Evolutionary conservation across 805 yeast genomes (phyloP), one percentile per base, ranked within the genome.

Genomic region (Yamadazyma tumulicola): DNA sequence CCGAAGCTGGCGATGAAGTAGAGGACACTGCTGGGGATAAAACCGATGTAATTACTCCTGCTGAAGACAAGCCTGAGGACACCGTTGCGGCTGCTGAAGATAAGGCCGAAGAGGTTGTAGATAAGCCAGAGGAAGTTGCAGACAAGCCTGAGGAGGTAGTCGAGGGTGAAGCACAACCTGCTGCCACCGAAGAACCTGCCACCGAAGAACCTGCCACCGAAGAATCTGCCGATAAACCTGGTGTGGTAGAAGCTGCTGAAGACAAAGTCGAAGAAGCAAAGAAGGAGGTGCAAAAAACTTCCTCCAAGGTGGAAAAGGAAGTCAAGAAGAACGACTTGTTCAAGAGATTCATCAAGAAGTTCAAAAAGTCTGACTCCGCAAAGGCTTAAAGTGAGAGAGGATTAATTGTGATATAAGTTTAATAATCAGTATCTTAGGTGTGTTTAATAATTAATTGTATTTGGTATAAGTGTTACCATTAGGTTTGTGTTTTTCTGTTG

Each of bases 321-420:
- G 49, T 46, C n/a, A 64, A 62, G 51, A 61, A 61, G 57, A 55
- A 51, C 37, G 62, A 60, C 38, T 45, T 61, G 42, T 61, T 64
- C 51, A 60, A 54, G 50, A 65, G 52, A 43, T 47, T 63, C 34
- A 51, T 63, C 47, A 43, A 39, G 39, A 63, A 59, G 47, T 62
- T 64, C 52, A 64, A 53, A 51, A 59, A 59, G 42, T 46, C 61
- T 23, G 41, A 37, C 11, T 27, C 40, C 10, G 28, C 16, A 24
- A 37, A 37, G 15, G 40, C 33, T 32, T 37, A 37, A 19, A 6
- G 16, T n/a, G 21, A 11, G 30, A 15, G 16, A 9, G 19, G 14
- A 6, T 27, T n/a, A n/a, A n/a, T n/a, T n/a, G n/a, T n/a, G n/a
- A n/a, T n/a, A 12, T 27, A 29, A 24, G 19, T 26, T 9, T 34